Evolutionary conservation across 768 basidiomycete genomes (phyloP).

Genomic region (Suillus spraguei): DNA sequence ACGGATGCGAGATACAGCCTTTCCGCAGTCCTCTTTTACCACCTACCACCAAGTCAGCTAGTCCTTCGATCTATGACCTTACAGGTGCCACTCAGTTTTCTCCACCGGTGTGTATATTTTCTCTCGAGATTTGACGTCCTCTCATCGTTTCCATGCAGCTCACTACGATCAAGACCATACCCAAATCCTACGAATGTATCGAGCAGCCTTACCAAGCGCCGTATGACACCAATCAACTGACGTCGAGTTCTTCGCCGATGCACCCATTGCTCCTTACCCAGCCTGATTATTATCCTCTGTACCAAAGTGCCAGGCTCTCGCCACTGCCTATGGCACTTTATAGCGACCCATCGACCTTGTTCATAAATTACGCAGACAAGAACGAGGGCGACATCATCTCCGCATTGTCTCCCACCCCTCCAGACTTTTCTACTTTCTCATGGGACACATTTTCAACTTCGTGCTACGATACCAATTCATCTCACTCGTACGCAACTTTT

Average conservation of each 20-base stretch:
- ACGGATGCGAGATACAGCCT: slow-evolving; percentile 19
- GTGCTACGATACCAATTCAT: background rate
- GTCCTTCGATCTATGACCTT: background rate
- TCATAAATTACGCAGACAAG: slow-evolving; percentile 5
- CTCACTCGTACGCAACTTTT: slow-evolving; percentile 8
- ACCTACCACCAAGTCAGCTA: slow-evolving; percentile 15
- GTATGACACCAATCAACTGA: background rate
- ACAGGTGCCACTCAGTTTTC: background rate
- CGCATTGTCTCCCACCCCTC: slow-evolving; percentile 1
- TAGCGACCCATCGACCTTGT: slow-evolving; percentile 1
- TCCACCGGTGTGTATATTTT: background rate
- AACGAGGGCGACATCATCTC: background rate
- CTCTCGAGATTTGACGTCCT: background rate
- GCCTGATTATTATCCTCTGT: background rate
- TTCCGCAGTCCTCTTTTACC: slow-evolving; percentile 36
- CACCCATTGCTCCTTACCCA: slow-evolving; percentile 6
- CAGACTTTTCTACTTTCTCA: slow-evolving; percentile 23
- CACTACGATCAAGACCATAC: background rate
- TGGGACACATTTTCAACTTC: slow-evolving; percentile 20
- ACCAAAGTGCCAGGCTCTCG: background rate
- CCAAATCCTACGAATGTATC: background rate
- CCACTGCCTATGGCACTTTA: slow-evolving; percentile 2
- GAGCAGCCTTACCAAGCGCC: slow-evolving; percentile 1
- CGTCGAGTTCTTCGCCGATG: background rate
- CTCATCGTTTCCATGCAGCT: background rate